Conservation (phyloP, 176 grass and related monocot species). For the Cenchrus purpureus region DNA sequence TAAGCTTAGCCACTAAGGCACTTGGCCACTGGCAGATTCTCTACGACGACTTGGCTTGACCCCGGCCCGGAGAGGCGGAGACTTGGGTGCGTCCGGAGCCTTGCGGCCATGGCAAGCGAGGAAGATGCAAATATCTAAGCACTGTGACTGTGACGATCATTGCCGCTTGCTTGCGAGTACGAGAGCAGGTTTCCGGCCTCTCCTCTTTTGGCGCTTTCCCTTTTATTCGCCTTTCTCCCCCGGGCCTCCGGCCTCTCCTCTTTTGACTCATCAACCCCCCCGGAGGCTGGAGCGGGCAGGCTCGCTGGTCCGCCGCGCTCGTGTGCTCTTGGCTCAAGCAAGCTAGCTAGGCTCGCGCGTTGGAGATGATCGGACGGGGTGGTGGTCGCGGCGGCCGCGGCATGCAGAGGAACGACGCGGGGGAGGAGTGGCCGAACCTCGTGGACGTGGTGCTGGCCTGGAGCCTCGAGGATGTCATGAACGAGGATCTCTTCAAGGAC, state of each 20-base stretch:
- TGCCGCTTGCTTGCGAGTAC: neutral
- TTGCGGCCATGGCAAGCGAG: neutral
- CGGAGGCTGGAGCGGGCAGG: neutral
- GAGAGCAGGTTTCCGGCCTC: constrained; percentile 10
- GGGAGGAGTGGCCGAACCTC: constrained; percentile 48
- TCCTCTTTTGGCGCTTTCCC: too few relatives aligned
- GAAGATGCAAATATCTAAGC: neutral
- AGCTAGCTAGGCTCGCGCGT: constrained; percentile 22
- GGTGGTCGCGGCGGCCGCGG: constrained; percentile 7
- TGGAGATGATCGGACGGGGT: constrained; percentile 46
- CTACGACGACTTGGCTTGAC: constrained; percentile 12
- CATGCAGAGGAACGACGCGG: neutral
- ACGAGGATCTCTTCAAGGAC: constrained; percentile 64
- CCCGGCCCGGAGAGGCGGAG: neutral
- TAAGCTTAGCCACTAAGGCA: constrained; percentile 7
- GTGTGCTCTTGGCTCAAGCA: neutral
- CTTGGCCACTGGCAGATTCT: neutral
- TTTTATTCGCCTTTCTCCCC: neutral
- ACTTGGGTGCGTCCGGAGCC: neutral
- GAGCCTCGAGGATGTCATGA: constrained; percentile 59
- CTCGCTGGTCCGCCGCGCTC: neutral
- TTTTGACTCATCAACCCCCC: neutral
- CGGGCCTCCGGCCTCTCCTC: too few relatives aligned
- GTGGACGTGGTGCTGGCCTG: constrained; percentile 59
- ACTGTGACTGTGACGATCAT: neutral